Percentiles rank a stretch among this genome's conserved stretches.
Conservation (phyloP, 306 rosid genomes). For the Lithocarpus polystachyus region DNA sequence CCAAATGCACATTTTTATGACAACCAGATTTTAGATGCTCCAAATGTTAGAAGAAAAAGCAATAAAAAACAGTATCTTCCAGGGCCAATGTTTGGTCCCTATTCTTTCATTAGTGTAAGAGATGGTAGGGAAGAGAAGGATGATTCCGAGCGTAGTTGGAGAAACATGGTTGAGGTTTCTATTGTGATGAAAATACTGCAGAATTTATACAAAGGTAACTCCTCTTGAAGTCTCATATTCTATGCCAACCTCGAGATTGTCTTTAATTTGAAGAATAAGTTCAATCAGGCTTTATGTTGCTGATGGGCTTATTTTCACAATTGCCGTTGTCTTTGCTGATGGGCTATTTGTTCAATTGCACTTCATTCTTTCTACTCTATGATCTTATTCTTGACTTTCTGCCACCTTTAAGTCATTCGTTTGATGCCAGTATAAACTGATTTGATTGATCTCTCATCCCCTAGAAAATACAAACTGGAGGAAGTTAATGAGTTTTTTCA, state of each 20-base stretch:
- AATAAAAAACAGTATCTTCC: constrained; percentile 50
- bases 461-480: background rate
- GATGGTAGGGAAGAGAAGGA: constrained; percentile 72
- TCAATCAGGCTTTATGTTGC: background rate
- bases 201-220: constrained; percentile 53
- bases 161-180: constrained; percentile 68
- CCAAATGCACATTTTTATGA: constrained; percentile 60
- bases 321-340: background rate
- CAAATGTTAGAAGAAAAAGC: constrained; percentile 39
- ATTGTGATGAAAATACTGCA: constrained; percentile 45
- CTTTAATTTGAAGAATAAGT: background rate
- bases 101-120: constrained; percentile 63
- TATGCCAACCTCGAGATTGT: background rate
- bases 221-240: background rate
- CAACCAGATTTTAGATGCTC: constrained; percentile 50
- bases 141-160: constrained; percentile 65
- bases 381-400: background rate
- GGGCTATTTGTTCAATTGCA: background rate
- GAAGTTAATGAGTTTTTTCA: background rate
- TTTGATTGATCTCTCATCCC: background rate
- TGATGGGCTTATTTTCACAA: background rate
- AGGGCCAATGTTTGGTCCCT: constrained; percentile 64
- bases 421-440: background rate
- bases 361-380: background rate
- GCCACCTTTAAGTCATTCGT: background rate